Conservation (phyloP, 345 rosid genomes). For the Sonneratia alba region DNA sequence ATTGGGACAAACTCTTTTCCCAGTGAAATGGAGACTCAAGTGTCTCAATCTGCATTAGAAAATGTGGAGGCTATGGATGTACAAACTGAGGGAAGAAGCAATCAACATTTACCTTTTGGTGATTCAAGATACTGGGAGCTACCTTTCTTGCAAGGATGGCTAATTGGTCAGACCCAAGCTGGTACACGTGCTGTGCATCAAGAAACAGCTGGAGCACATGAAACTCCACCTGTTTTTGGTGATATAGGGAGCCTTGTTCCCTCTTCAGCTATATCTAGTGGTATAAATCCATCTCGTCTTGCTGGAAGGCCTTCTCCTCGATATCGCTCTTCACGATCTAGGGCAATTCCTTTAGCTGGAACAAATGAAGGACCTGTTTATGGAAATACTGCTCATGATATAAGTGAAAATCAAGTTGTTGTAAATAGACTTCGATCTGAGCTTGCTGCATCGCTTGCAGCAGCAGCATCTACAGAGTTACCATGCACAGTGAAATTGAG, state of each 20-base stretch:
- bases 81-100: constrained; percentile 32
- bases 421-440: constrained; percentile 61
- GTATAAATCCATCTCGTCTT: constrained; percentile 15
- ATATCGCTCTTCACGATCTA: constrained; percentile 25
- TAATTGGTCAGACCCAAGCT: constrained; percentile 59
- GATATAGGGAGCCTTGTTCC: constrained; percentile 15
- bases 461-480: constrained; percentile 77
- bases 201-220: constrained; percentile 19
- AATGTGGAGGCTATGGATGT: constrained; percentile 35
- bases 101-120: constrained; percentile 32
- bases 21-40: constrained; percentile 25
- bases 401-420: constrained; percentile 39
- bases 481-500: constrained; percentile 93
- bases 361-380: constrained; percentile 22
- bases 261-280: constrained; percentile 16
- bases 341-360: constrained; percentile 14
- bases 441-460: constrained; percentile 70
- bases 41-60: constrained; percentile 24
- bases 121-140: constrained; percentile 58
- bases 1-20: constrained; percentile 18
- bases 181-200: constrained; percentile 20
- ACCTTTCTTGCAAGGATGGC: constrained; percentile 65
- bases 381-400: constrained; percentile 16
- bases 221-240: constrained; percentile 18
- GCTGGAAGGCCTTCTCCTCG: constrained; percentile 31